phyloP scores from a whole-genome alignment of 2,329 filamentous ascomycete genomes.

The Verticillium dahliae region DNA sequence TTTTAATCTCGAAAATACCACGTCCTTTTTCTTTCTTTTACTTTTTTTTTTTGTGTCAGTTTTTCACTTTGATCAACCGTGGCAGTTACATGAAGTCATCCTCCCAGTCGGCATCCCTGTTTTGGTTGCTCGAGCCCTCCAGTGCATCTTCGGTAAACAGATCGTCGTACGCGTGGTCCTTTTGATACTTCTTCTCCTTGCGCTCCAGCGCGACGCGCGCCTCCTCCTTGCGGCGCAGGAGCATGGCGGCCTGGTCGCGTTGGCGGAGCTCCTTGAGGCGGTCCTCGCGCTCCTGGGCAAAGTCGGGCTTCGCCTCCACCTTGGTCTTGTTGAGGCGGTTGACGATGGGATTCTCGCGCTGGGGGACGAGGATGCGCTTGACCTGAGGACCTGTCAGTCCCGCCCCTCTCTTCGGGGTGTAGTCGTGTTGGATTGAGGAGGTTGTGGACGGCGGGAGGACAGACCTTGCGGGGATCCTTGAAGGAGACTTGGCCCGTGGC shows the following conservation, averaged over 20 bases:
- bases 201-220: conserved; percentile 67
- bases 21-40: not conserved
- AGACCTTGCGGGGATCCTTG: conserved; percentile 71
- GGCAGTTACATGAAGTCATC: conserved; percentile 82
- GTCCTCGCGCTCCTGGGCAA: conserved; percentile 76
- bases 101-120: conserved; percentile 68
- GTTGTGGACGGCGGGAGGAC: not conserved
- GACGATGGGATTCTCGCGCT: conserved; percentile 82
- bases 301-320: conserved; percentile 78
- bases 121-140: conserved; percentile 74
- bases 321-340: conserved; percentile 98
- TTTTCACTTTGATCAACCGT: not conserved
- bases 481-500: conserved; percentile 91
- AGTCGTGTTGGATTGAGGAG: not conserved
- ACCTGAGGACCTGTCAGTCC: conserved; percentile 40
- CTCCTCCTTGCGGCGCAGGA: conserved; percentile 55
- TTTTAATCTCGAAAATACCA: not conserved
- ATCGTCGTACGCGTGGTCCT: conserved; percentile 97
- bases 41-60: not conserved
- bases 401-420: not conserved
- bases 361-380: conserved; percentile 70
- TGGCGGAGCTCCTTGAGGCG: conserved; percentile 64
- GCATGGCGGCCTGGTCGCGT: conserved; percentile 56
- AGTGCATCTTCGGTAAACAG: conserved; percentile 79
- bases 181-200: conserved; percentile 86